These are phyloP conservation scores for Penicillium crystallinum DNA, from an alignment of 495 filamentous ascomycete genomes.

Conservation along the genomic window DNA sequence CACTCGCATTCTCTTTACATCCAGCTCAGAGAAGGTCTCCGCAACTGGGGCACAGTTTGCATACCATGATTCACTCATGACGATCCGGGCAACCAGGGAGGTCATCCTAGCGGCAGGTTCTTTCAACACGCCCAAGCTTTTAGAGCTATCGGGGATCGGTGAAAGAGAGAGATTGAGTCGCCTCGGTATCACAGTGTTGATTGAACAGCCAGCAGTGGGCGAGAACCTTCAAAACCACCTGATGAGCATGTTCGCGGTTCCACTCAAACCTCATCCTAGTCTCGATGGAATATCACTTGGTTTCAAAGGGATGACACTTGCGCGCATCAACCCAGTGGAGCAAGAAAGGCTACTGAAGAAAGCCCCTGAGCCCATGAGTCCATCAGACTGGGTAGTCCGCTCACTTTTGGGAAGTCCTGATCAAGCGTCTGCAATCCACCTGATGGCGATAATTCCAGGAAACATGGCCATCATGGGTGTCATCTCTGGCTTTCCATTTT, in stretches of 20 bases:
- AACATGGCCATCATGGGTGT: slow-evolving; percentile 11
- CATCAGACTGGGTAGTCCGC: background rate
- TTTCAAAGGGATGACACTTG: slow-evolving; percentile 8
- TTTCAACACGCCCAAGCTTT: slow-evolving; percentile 47
- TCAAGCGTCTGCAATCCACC: slow-evolving; percentile 6
- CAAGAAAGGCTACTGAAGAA: background rate
- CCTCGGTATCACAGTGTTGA: slow-evolving; percentile 22
- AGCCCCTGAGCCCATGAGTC: background rate
- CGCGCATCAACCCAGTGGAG: slow-evolving; percentile 7
- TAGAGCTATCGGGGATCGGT: slow-evolving; percentile 49
- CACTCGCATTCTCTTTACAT: slow-evolving; percentile 33
- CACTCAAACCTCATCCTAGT: slow-evolving; percentile 1
- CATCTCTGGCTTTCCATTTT: slow-evolving; percentile 27
- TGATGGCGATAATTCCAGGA: slow-evolving; percentile 3
- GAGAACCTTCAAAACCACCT: slow-evolving; percentile 41
- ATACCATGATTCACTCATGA: slow-evolving; percentile 13
- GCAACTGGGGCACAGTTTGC: slow-evolving; percentile 32
- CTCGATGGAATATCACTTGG: slow-evolving; percentile 1
- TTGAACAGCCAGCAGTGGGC: slow-evolving; percentile 36
- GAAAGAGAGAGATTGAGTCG: slow-evolving; percentile 1
- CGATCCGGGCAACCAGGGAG: slow-evolving; percentile 29
- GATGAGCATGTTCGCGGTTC: slow-evolving; percentile 8
- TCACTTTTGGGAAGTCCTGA: slow-evolving; percentile 11
- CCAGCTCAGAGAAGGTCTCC: background rate
- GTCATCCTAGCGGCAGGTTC: slow-evolving; percentile 50